Evolutionary conservation across 2,329 filamentous ascomycete genomes (phyloP), one percentile per base, ranked within the genome.

Genomic region (Fusarium solani-melongenae): DNA sequence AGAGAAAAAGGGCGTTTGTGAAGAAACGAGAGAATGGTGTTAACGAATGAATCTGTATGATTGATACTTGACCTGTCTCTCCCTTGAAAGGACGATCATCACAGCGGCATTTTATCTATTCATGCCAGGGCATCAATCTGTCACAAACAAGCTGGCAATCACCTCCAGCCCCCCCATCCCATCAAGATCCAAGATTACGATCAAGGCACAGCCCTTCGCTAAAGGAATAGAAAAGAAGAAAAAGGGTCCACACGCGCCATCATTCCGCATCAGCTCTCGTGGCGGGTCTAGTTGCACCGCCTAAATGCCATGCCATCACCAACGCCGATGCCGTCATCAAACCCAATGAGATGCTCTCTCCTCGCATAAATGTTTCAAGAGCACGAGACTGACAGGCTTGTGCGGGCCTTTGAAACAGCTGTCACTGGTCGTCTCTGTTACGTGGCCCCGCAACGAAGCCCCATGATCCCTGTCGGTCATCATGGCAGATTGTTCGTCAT

Each of bases 401-500:
- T n/a, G 24, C 24, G 46, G 46, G 15, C 17, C 46, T n/a, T 14
- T 20, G 39, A 36, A 53, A 29, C 33, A 46, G 11, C 46, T 39
- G 31, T 27, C 44, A 31, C 11, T 49, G 29, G 29, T 22, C 11
- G 20, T 29, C 22, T 56, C 36, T 24, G 33, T 46, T 46, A 22
- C 39, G 58, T 4, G 58, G 39, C 57, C 38, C 57, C 36, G 57
- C 56, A 14, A 17, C 9, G 7, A 44, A 24, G 41, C 15, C 5
- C 20, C 20, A 29, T 11, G 53, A 59, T 38, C 44, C 63, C 44
- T 65, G 55, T 51, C 20, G 41, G 11, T 41, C 33, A 38, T 36
- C 34, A 24, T 3, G 41, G 38, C 3, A 14, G 17, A 55, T 62
- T 62, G 15, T 38, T 76, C 73, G 73, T 76, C 67, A 76, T 49